These are phyloP conservation scores for Roridomyces roridus DNA, from an alignment of 768 basidiomycete species.

Conservation along the genomic window DNA sequence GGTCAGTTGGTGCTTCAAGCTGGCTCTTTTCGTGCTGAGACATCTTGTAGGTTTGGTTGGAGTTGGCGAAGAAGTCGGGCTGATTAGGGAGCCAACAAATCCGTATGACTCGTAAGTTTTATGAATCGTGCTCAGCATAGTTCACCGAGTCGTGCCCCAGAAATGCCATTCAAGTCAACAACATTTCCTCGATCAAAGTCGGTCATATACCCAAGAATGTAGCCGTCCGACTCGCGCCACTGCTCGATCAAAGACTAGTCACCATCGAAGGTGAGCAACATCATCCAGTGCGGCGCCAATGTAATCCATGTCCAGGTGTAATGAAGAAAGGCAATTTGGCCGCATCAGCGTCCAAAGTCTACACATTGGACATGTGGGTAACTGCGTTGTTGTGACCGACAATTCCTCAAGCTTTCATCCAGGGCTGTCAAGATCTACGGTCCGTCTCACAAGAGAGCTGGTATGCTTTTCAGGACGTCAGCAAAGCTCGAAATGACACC, in stretches of 20 bases:
- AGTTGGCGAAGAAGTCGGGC: conserved; percentile 74
- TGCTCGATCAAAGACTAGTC: conserved; percentile 68
- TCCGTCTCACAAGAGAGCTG: conserved; percentile 61
- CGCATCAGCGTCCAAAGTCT: conserved; percentile 31
- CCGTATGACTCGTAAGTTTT: conserved; percentile 64
- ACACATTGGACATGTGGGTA: conserved; percentile 68
- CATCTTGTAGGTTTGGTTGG: conserved; percentile 73
- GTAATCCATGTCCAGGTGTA: conserved; percentile 24
- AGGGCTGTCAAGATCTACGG: conserved; percentile 81
- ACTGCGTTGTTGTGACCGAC: neutral
- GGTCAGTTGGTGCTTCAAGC: conserved; percentile 41
- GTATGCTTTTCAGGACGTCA: no score
- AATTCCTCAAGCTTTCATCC: neutral
- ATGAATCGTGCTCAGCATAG: neutral
- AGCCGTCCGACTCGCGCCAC: conserved; percentile 65
- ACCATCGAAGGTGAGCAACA: conserved; percentile 71
- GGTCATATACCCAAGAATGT: conserved; percentile 77
- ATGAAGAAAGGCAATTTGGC: conserved; percentile 67
- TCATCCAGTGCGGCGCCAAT: conserved; percentile 19
- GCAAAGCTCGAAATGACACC: no score
- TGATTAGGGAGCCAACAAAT: conserved; percentile 72
- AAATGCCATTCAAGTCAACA: conserved; percentile 83
- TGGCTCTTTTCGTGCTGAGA: conserved; percentile 1
- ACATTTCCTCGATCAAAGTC: conserved; percentile 76
- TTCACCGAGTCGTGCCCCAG: conserved; percentile 36